Evolutionary conservation across 208 protist species (phyloP), one percentile per base, ranked within the genome.

Genomic region (Acanthamoeba rhysodes): DNA sequence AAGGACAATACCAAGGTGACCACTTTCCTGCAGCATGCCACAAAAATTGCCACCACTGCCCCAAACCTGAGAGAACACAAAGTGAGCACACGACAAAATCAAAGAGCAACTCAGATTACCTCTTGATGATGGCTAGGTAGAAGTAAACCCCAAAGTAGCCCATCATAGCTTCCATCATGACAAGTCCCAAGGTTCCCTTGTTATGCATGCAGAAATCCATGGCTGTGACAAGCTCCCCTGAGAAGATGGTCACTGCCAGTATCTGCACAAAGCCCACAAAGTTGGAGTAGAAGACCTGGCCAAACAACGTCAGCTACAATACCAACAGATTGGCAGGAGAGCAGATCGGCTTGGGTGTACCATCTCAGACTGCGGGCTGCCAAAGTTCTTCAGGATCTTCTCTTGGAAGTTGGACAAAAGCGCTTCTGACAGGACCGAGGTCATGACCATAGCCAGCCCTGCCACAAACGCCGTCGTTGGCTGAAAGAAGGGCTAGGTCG

Each of bases 331-430:
- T 22, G 7, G 53, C 0, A 22, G 53, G 16, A 57, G 22, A 57
- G 22, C 24, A 14, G 22, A 0, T 27, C 1, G 57, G 57, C 20
- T 62, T 62, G 0, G 18, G 22, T 6, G 62, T n/a, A 78, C 70
- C 70, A 78, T 78, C 34, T 78, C 70, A 10, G 24, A 20, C 20
- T 78, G 70, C 2, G 70, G 70, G 29, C 70, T 78, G n/a, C 70
- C 70, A 45, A 78, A 78, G 70, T 78, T 78, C 70, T 78, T 78
- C 29, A 78, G 34, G 34, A 78, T 78, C 34, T 78, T 78, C 70
- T 78, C 70, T 78, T 78, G 70, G n/a, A 78, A 78, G 32, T 78
- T 78, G n/a, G 70, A 78, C 14, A 78, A 29, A 0, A 78, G 32
- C 2, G 70, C 70, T 22, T 78, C 70, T 3, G 70, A 78, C 32